These are phyloP conservation scores for Malus hybrid DNA, from an alignment of 331 rosid species.

Conservation along the genomic window DNA sequence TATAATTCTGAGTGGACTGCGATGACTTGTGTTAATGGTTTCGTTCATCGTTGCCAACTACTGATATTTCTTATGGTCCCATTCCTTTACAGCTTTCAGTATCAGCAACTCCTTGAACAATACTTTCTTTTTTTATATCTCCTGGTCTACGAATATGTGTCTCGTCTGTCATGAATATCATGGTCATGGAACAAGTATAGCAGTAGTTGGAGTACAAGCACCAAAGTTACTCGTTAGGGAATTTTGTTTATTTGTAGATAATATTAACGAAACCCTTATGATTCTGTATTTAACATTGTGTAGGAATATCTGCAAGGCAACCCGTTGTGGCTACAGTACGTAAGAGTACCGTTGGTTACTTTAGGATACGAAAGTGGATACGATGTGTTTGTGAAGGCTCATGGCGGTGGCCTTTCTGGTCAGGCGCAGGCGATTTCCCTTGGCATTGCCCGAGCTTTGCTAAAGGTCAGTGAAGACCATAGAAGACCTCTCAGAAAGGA, in stretches of 20 bases:
- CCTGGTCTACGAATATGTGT: too few species aligned
- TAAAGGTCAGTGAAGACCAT: slow-evolving; percentile 75
- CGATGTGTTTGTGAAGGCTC: slow-evolving; percentile 86
- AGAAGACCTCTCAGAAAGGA: slow-evolving; percentile 67
- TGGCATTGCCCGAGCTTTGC: slow-evolving; percentile 90
- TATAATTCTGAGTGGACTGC: too few species aligned
- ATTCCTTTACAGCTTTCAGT: too few species aligned
- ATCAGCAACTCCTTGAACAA: too few species aligned
- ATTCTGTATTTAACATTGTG: slow-evolving; percentile 3
- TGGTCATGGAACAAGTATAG: too few species aligned
- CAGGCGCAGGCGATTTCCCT: slow-evolving; percentile 97
- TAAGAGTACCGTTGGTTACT: slow-evolving; percentile 57
- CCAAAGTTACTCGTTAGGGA: too few species aligned
- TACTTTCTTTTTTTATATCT: too few species aligned
- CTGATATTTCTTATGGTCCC: too few species aligned
- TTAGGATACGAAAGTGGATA: slow-evolving; percentile 78
- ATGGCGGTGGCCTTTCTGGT: slow-evolving; percentile 96
- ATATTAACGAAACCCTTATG: slow-evolving; percentile 1
- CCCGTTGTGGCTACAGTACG: slow-evolving; percentile 86
- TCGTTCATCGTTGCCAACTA: too few species aligned
- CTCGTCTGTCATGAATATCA: too few species aligned
- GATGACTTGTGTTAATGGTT: too few species aligned
- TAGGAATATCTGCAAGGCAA: slow-evolving; percentile 98
- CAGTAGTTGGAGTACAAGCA: too few species aligned
- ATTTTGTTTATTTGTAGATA: neutral